A percentile compares a stretch with the other conserved stretches of the same genome.
phyloP scores from a whole-genome alignment of 2,329 filamentous ascomycete genomes.

The Tolypocladium guangdongense region DNA sequence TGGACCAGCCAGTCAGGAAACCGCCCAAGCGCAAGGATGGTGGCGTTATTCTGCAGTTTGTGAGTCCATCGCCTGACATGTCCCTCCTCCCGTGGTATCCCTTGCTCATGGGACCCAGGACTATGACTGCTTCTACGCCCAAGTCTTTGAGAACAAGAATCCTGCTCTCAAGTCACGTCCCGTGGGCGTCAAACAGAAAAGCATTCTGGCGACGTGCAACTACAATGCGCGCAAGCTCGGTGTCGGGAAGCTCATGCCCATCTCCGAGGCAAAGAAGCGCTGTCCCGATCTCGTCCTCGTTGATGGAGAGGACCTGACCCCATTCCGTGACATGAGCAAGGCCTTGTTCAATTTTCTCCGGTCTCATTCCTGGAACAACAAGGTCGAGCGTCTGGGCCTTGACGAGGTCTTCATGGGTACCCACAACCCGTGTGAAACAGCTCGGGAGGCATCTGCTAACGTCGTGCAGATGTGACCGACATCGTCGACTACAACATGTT shows the following conservation, averaged over 20 bases:
- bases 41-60: conserved; percentile 73
- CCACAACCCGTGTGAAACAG: not conserved
- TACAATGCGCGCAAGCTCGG: conserved; percentile 73
- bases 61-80: conserved; percentile 28
- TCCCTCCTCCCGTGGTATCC: not conserved
- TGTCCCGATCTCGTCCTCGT: conserved; percentile 81
- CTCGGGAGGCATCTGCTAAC: not conserved
- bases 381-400: conserved; percentile 74
- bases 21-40: conserved; percentile 42
- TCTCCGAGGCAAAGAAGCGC: conserved; percentile 66
- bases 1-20: conserved; percentile 7
- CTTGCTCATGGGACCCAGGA: conserved; percentile 34
- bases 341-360: conserved; percentile 63
- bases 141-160: conserved; percentile 74
- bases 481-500: conserved; percentile 72
- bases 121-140: conserved; percentile 91
- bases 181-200: conserved; percentile 83
- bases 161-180: conserved; percentile 62
- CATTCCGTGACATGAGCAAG: conserved; percentile 81
- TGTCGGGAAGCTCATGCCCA: conserved; percentile 73
- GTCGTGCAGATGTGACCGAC: conserved; percentile 63
- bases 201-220: conserved; percentile 88
- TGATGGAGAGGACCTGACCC: conserved; percentile 75
- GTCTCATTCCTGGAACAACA: conserved; percentile 64
- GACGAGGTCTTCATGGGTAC: conserved; percentile 62